These are phyloP conservation scores for Apiosordaria backusii DNA, from an alignment of 495 filamentous ascomycete genomes.

Conservation along the genomic window DNA sequence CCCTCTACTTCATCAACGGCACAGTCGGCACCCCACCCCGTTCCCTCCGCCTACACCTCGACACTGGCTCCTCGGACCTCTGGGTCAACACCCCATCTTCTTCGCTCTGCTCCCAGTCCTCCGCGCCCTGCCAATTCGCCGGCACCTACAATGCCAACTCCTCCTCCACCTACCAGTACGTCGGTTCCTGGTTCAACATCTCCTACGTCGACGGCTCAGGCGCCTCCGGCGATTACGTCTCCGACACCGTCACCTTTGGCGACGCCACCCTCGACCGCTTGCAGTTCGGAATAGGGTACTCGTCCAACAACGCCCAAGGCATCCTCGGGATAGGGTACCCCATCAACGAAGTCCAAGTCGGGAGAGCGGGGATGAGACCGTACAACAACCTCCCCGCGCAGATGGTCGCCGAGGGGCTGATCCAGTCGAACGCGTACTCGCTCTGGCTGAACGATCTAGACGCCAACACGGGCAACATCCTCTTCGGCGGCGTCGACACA, in stretches of 20 bases:
- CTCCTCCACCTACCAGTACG: constrained; percentile 76
- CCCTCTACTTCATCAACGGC: constrained; percentile 68
- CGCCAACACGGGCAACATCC: constrained; percentile 70
- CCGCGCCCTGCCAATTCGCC: constrained; percentile 50
- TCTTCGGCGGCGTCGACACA: constrained; percentile 90
- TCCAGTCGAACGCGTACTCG: constrained; percentile 79
- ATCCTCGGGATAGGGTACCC: constrained; percentile 91
- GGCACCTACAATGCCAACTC: constrained; percentile 70
- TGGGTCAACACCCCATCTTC: constrained; percentile 76
- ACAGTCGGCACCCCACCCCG: constrained; percentile 69
- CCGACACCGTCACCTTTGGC: constrained; percentile 71
- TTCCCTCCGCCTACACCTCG: constrained; percentile 62
- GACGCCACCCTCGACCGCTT: constrained; percentile 56
- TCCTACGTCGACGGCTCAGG: constrained; percentile 84
- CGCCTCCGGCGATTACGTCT: constrained; percentile 78
- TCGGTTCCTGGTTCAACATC: constrained; percentile 82
- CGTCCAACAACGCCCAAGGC: constrained; percentile 66
- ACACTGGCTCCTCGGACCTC: constrained; percentile 86
- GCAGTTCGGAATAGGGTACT: constrained; percentile 85
- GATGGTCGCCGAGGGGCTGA: constrained; percentile 65
- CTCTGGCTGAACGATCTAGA: constrained; percentile 84
- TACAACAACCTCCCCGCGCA: constrained; percentile 79
- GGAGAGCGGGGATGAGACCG: constrained; percentile 50
- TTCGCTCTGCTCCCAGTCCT: constrained; percentile 48
- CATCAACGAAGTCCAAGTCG: constrained; percentile 75